A percentile compares a stretch with the other conserved stretches of the same genome.
These are phyloP conservation scores for Trematosphaeria pertusa DNA, from an alignment of 2,329 filamentous ascomycete species.

Conservation along the genomic window DNA sequence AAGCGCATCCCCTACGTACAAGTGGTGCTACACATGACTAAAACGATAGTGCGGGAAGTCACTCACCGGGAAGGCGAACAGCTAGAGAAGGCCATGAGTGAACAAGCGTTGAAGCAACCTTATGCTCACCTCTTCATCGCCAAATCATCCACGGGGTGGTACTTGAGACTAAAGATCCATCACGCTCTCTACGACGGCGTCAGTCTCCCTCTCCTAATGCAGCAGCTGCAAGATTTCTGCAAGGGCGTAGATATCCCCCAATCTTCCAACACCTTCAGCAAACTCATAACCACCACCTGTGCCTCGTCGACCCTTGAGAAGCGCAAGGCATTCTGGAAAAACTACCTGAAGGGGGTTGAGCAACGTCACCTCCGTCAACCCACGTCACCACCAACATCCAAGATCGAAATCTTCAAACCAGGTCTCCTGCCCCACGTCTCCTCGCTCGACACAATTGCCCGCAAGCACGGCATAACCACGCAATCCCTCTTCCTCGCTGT, in stretches of 20 bases:
- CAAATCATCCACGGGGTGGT: constrained; percentile 38
- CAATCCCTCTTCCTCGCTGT: constrained; percentile 80
- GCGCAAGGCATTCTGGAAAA: constrained; percentile 58
- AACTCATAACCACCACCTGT: constrained; percentile 47
- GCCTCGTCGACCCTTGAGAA: constrained; percentile 11
- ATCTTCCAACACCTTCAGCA: constrained; percentile 44
- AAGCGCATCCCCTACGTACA: constrained; percentile 67
- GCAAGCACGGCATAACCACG: constrained; percentile 64
- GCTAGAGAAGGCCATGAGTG: not conserved
- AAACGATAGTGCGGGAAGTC: constrained; percentile 40
- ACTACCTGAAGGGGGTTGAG: constrained; percentile 48
- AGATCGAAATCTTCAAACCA: constrained; percentile 58
- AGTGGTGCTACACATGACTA: constrained; percentile 57
- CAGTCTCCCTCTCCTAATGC: constrained; percentile 71
- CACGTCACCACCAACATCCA: constrained; percentile 34
- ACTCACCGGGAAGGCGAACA: constrained; percentile 23
- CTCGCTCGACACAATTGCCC: constrained; percentile 52
- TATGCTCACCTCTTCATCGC: constrained; percentile 47
- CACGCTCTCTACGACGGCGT: constrained; percentile 90
- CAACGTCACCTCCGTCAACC: constrained; percentile 22
- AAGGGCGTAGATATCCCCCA: constrained; percentile 23
- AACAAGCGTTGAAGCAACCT: constrained; percentile 29
- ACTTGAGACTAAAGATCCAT: constrained; percentile 66
- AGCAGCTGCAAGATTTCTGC: constrained; percentile 57
- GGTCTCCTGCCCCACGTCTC: constrained; percentile 53